phyloP scores from a whole-genome alignment of 208 protist genomes.

The Trypanosoma avium region DNA sequence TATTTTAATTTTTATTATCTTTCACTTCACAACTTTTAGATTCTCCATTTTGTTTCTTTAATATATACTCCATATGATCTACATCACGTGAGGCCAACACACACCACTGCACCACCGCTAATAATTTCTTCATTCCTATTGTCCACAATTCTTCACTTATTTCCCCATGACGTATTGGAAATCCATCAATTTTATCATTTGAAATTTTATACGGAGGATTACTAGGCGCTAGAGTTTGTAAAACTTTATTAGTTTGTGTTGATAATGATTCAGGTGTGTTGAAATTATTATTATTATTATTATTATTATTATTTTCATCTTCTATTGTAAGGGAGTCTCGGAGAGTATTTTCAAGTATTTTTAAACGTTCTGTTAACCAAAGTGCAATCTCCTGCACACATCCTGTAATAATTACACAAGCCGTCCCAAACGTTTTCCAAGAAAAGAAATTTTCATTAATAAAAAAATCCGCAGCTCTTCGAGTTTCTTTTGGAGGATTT shows the following conservation, averaged over 20 bases:
- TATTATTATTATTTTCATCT: background rate
- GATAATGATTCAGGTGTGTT: too few relatives aligned
- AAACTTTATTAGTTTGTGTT: background rate
- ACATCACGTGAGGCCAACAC: conserved; percentile 55
- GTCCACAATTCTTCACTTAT: conserved; percentile 72
- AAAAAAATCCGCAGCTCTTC: conserved; percentile 52
- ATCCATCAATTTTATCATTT: conserved; percentile 55
- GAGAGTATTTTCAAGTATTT: conserved; percentile 21
- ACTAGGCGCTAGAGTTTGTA: conserved; percentile 7
- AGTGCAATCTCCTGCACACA: conserved; percentile 69
- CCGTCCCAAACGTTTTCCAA: conserved; percentile 71
- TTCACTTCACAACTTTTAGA: background rate
- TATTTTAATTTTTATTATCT: background rate
- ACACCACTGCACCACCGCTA: conserved; percentile 80
- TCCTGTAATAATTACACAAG: conserved; percentile 53
- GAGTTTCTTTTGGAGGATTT: conserved; percentile 4
- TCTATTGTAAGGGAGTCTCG: background rate
- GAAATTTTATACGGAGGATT: conserved; percentile 48
- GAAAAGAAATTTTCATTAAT: conserved; percentile 63
- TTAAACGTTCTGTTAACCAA: conserved; percentile 29
- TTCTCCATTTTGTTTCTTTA: too few relatives aligned
- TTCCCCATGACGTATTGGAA: conserved; percentile 56
- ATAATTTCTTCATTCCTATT: conserved; percentile 75
- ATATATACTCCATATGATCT: conserved; percentile 29
- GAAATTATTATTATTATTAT: background rate